These are phyloP conservation scores for Aspergillus ochraceus DNA, from an alignment of 2,329 filamentous ascomycete species.

Conservation along the genomic window DNA sequence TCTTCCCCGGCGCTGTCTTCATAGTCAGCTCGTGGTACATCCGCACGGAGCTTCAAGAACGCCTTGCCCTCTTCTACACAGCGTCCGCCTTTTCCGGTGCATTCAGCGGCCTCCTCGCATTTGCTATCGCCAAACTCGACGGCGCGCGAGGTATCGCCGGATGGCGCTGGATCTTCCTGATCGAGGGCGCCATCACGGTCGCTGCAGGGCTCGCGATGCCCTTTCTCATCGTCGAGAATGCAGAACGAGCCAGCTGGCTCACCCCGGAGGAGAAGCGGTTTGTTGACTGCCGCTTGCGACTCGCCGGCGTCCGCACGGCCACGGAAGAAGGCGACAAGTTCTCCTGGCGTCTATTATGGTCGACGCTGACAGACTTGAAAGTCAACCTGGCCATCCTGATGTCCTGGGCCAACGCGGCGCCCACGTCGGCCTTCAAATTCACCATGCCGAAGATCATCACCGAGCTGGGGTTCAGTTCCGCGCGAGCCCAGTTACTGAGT, in stretches of 20 bases:
- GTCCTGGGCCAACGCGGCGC: neutral
- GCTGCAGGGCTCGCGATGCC: neutral
- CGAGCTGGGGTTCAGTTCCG: neutral
- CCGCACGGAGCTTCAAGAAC: neutral
- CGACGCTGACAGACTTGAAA: neutral
- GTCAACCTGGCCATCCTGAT: neutral
- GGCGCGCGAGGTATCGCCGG: neutral
- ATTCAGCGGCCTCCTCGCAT: neutral
- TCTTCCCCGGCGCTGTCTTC: neutral
- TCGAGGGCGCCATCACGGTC: neutral
- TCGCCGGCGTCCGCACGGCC: neutral
- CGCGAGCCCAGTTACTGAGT: neutral
- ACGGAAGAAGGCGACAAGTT: neutral
- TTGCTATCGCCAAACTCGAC: neutral
- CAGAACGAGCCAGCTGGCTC: neutral
- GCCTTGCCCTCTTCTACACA: neutral
- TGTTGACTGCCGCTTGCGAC: neutral
- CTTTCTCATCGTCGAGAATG: neutral
- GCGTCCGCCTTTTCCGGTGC: neutral
- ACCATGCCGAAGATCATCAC: neutral
- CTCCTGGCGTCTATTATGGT: neutral
- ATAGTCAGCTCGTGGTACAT: neutral
- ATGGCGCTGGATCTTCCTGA: neutral
- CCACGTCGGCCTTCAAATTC: neutral
- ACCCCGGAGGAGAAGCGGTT: neutral